Conservation (phyloP, 2,329 filamentous ascomycete species). For the Plenodomus tracheiphilus region DNA sequence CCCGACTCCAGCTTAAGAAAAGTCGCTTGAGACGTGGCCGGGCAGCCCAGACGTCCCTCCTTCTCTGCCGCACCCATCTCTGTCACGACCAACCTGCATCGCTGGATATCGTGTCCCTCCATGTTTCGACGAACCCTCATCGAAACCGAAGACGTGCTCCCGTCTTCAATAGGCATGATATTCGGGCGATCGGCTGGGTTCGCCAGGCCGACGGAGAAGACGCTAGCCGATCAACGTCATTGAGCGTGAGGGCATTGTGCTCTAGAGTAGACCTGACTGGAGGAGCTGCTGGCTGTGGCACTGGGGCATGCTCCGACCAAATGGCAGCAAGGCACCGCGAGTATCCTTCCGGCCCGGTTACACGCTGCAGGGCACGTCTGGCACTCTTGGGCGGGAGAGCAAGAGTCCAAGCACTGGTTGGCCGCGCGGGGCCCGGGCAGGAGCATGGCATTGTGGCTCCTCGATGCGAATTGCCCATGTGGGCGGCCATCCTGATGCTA, state of each 20-base stretch:
- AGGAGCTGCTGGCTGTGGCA: not conserved
- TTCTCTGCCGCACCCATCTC: too few relatives aligned
- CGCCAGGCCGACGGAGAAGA: not conserved
- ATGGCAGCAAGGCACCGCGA: not conserved
- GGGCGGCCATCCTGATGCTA: conserved; percentile 4
- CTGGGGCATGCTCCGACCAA: not conserved
- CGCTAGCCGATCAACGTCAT: not conserved
- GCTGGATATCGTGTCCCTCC: too few relatives aligned
- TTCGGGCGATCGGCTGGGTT: not conserved
- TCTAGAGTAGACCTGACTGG: not conserved
- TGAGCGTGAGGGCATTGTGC: not conserved
- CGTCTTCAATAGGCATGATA: not conserved
- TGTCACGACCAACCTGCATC: too few relatives aligned
- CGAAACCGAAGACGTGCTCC: not conserved
- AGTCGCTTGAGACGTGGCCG: not conserved
- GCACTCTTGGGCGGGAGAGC: too few relatives aligned
- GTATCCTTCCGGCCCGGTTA: not conserved
- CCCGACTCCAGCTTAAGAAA: not conserved
- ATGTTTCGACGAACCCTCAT: not conserved
- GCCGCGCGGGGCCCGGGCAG: too few relatives aligned
- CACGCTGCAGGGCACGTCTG: not conserved
- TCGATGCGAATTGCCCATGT: not conserved
- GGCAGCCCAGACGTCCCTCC: too few relatives aligned
- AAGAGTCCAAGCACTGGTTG: too few relatives aligned
- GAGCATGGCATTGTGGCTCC: not conserved